Evolutionary conservation across 202 grass and related monocot species (phyloP).

Genomic region (Carex sylvatica): DNA sequence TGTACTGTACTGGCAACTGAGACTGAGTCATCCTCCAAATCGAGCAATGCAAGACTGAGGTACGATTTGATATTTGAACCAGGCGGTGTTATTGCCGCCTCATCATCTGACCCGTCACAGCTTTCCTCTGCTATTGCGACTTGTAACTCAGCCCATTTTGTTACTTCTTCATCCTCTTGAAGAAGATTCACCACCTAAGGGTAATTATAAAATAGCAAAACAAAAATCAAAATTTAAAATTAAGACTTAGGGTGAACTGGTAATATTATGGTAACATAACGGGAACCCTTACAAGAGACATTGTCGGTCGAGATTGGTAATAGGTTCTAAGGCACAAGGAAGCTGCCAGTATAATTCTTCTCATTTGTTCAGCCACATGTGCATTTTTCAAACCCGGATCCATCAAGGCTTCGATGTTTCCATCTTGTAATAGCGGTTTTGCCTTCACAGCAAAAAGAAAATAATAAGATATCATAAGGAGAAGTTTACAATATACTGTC

Average conservation of each 20-base stretch:
- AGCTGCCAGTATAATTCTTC: constrained; percentile 59
- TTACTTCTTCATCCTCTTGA: constrained; percentile 57
- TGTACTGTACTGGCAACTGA: constrained; percentile 75
- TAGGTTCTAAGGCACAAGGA: constrained; percentile 66
- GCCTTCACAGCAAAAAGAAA: constrained; percentile 48
- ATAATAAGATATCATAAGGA: constrained; percentile 7
- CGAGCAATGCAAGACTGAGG: constrained; percentile 73
- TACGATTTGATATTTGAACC: constrained; percentile 66
- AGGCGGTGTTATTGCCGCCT: background rate
- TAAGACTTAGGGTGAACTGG: background rate
- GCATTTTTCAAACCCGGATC: constrained; percentile 58
- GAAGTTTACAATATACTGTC: background rate
- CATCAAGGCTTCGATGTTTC: constrained; percentile 60
- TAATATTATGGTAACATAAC: background rate
- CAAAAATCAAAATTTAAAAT: background rate
- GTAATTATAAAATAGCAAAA: background rate
- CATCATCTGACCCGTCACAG: constrained; percentile 56
- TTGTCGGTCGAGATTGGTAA: constrained; percentile 56
- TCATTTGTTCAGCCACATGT: constrained; percentile 65
- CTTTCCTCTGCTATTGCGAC: constrained; percentile 24
- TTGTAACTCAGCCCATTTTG: constrained; percentile 50
- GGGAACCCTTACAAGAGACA: constrained; percentile 53
- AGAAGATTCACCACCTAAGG: constrained; percentile 66
- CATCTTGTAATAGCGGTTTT: constrained; percentile 59
- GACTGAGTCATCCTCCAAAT: constrained; percentile 69